Percentiles rank a stretch among this genome's conserved stretches.
phyloP scores from a whole-genome alignment of 176 grass and related monocot species.

The Oropetium thomaeum region DNA sequence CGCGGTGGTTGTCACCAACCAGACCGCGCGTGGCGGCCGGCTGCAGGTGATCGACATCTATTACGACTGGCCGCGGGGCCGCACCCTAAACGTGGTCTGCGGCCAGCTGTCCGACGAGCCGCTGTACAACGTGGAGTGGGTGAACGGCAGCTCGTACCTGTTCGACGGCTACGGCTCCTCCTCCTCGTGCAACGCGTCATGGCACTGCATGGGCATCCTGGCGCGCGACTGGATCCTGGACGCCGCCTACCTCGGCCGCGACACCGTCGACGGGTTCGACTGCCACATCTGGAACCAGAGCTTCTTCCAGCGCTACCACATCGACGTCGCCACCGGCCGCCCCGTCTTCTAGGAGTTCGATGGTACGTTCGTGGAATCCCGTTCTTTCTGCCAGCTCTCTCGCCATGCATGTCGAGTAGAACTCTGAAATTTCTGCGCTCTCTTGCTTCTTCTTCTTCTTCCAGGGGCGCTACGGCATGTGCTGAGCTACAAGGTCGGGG shows the following conservation, averaged over 20 bases:
- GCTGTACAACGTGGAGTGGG: slow-evolving; percentile 58
- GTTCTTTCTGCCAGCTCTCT: background rate
- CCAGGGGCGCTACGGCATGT: slow-evolving; percentile 34
- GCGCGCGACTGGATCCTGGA: slow-evolving; percentile 47
- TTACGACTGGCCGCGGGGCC: slow-evolving; percentile 70
- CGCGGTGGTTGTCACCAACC: slow-evolving; percentile 48
- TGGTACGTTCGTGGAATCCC: slow-evolving; percentile 1
- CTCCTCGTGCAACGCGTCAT: slow-evolving; percentile 24
- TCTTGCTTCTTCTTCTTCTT: too few species aligned
- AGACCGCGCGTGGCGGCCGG: slow-evolving; percentile 34
- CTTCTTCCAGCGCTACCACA: slow-evolving; percentile 53
- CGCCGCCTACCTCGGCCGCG: slow-evolving; percentile 60
- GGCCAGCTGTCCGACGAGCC: slow-evolving; percentile 39
- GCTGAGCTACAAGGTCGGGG: slow-evolving; percentile 47
- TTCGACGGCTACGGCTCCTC: slow-evolving; percentile 18
- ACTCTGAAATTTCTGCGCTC: background rate
- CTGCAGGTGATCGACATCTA: slow-evolving; percentile 60
- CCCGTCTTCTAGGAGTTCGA: slow-evolving; percentile 58
- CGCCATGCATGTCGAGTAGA: too few species aligned
- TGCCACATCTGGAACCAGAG: slow-evolving; percentile 69
- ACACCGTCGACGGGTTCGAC: slow-evolving; percentile 47
- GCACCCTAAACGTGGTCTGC: slow-evolving; percentile 55
- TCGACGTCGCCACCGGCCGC: slow-evolving; percentile 60
- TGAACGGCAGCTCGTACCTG: slow-evolving; percentile 62
- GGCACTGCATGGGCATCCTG: slow-evolving; percentile 45